A percentile compares a stretch with the other conserved stretches of the same genome.
These are phyloP conservation scores for Oleoguttula mirabilis DNA, from an alignment of 495 filamentous ascomycete genomes.

Conservation along the genomic window DNA sequence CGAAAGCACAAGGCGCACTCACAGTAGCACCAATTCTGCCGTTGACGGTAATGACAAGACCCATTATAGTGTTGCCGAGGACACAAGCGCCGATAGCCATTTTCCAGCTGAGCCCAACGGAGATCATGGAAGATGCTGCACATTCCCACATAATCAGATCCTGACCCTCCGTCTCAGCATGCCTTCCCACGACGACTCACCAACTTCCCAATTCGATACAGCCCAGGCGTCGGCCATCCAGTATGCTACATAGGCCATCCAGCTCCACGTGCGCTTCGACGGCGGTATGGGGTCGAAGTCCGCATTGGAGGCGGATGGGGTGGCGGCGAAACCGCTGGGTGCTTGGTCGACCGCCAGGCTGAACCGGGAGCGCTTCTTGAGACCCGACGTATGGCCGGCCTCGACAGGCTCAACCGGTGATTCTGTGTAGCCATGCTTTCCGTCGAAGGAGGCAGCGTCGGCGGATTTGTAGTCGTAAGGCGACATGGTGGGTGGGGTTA, in stretches of 20 bases:
- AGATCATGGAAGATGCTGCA: conserved; percentile 17
- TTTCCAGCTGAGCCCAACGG: conserved; percentile 20
- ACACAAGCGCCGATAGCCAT: conserved; percentile 20
- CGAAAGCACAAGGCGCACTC: background rate
- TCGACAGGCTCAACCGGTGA: background rate
- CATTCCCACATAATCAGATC: conserved; percentile 7
- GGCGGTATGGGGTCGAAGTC: conserved; percentile 22
- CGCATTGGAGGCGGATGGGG: conserved; percentile 15
- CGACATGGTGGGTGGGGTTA: background rate
- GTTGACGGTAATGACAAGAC: conserved; percentile 20
- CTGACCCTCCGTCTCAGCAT: background rate
- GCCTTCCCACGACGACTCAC: conserved; percentile 7
- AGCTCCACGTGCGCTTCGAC: conserved; percentile 15
- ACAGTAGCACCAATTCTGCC: conserved; percentile 17
- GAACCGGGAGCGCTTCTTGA: conserved; percentile 7
- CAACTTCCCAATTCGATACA: conserved; percentile 23
- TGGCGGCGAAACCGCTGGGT: conserved; percentile 12
- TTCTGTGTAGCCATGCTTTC: background rate
- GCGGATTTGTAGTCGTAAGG: background rate
- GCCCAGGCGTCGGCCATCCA: conserved; percentile 24
- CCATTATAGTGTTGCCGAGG: conserved; percentile 20
- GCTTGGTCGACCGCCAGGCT: conserved; percentile 17
- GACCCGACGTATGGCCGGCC: background rate
- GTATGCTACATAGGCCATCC: conserved; percentile 17
- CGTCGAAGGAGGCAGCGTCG: background rate